A percentile compares a stretch with the other conserved stretches of the same genome.
Evolutionary conservation across 139 green algal genomes (phyloP).

Genomic region (Haematococcus sp.): DNA sequence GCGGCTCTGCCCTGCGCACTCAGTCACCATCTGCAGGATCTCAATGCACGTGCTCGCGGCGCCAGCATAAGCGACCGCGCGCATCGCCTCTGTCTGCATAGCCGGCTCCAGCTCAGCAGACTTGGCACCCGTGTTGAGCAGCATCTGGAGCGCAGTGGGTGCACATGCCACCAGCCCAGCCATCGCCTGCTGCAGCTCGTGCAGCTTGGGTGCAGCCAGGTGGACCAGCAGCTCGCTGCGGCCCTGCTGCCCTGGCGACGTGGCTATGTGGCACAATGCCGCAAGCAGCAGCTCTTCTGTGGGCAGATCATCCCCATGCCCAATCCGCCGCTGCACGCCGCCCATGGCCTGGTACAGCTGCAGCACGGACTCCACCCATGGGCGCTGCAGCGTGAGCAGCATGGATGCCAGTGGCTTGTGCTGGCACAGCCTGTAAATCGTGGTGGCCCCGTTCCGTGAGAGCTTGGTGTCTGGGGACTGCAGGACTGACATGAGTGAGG

Average conservation of each 20-base stretch:
- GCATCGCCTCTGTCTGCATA: neutral
- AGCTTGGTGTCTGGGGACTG: conserved; percentile 46
- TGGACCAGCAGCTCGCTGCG: conserved; percentile 8
- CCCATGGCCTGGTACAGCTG: conserved; percentile 20
- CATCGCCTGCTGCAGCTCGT: conserved; percentile 16
- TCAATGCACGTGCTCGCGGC: conserved; percentile 6
- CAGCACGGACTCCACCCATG: conserved; percentile 37
- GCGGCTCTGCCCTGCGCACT: neutral
- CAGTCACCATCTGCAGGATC: conserved; percentile 11
- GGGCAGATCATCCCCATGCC: conserved; percentile 32
- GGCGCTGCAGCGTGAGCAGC: conserved; percentile 21
- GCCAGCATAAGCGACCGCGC: neutral
- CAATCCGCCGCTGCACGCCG: conserved; percentile 18
- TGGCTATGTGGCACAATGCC: conserved; percentile 24
- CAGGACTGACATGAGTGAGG: conserved; percentile 20
- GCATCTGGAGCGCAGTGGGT: conserved; percentile 6
- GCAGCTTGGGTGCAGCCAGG: conserved; percentile 10
- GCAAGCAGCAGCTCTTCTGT: conserved; percentile 47
- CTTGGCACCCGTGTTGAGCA: neutral
- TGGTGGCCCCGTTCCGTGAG: conserved; percentile 56
- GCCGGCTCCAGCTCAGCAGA: neutral
- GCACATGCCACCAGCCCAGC: conserved; percentile 5
- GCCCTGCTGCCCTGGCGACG: neutral
- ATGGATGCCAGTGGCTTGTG: conserved; percentile 21
- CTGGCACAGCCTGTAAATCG: conserved; percentile 32